Evolutionary conservation across 2,329 filamentous ascomycete genomes (phyloP), one percentile per base, ranked within the genome.

Genomic region (Geosmithia putterillii): DNA sequence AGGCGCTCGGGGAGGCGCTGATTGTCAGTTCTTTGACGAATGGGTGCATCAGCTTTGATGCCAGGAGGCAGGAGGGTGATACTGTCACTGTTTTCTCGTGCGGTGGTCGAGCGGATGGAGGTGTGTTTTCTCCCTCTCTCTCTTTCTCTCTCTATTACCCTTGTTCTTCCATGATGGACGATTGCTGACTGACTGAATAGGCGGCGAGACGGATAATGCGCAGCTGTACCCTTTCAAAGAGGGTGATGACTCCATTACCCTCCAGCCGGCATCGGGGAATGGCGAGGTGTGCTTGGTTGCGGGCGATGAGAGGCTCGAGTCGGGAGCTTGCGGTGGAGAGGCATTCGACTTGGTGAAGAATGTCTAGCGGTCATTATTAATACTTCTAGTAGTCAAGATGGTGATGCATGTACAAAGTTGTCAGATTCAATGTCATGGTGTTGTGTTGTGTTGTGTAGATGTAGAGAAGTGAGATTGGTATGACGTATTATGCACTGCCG

Each of bases 31-130:
- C 63, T 22, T 49, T 72, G 58, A 72, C 60, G 39, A 62, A 72
- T 42, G 70, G 70, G n/a, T 74, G 71, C 45, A 57, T 74, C 39
- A 71, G 64, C 54, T 67, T 72, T 39, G 71, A 74, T 45, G 55
- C 54, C 15, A 59, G 70, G 18, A 59, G 70, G 17, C 52, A 56
- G 5, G 53, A 56, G 3, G 64, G 62, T 2, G 69, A 74, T 43
- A 69, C 64, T 2, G 69, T 74, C 21, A 69, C 56, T 5, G 44
- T 74, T 17, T 74, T 74, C 47, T 70, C 69, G 2, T 74, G 71
- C 47, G 71, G 71, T 21, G 71, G 71, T 9, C 62, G 70, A 32
- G 70, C 69, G 15, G 69, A 64, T 37, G 70, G 70, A 40, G 53
- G 65, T 63, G 54, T 58, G 58, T 57, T 10, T 40, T 8, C 18